A percentile compares a stretch with the other conserved stretches of the same genome.
These are phyloP conservation scores for Fusarium chlamydosporum DNA, from an alignment of 2,329 filamentous ascomycete species.

Conservation along the genomic window DNA sequence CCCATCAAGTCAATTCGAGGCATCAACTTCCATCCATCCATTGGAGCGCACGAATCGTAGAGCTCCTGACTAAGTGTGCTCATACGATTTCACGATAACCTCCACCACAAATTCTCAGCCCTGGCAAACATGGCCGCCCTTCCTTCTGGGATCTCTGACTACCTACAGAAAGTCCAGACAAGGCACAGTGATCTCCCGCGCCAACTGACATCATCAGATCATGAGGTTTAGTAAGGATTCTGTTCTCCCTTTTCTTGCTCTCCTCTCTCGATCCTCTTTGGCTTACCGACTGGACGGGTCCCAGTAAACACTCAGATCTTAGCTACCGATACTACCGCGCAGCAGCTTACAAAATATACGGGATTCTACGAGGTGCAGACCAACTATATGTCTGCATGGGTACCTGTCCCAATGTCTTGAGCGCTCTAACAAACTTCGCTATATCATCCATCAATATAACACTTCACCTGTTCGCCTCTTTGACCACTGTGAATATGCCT, in stretches of 20 bases:
- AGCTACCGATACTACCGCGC: not conserved
- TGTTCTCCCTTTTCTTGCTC: conserved; percentile 6
- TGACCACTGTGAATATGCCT: conserved; percentile 1
- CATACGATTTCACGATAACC: conserved; percentile 10
- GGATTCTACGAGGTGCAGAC: conserved; percentile 15
- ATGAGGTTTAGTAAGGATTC: conserved; percentile 15
- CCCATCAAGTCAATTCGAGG: conserved; percentile 19
- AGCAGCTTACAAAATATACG: no score
- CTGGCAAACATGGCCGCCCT: not conserved
- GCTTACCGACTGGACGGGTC: not conserved
- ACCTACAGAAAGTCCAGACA: not conserved
- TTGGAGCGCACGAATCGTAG: conserved; percentile 24
- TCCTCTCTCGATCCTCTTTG: conserved; percentile 9
- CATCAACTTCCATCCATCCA: not conserved
- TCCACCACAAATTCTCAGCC: no score
- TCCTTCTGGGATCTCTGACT: not conserved
- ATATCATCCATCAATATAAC: not conserved
- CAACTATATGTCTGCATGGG: conserved; percentile 15
- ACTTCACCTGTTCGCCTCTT: not conserved
- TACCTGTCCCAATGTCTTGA: conserved; percentile 4
- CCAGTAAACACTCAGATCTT: not conserved
- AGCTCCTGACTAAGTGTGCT: not conserved
- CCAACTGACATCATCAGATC: conserved; percentile 28
- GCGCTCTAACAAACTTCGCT: conserved; percentile 1
- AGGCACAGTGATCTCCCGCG: no score